A percentile compares a stretch with the other conserved stretches of the same genome.
These are phyloP conservation scores for Rhodotorula sp. DNA, from an alignment of 1,284 basidiomycete genomes.

Conservation along the genomic window DNA sequence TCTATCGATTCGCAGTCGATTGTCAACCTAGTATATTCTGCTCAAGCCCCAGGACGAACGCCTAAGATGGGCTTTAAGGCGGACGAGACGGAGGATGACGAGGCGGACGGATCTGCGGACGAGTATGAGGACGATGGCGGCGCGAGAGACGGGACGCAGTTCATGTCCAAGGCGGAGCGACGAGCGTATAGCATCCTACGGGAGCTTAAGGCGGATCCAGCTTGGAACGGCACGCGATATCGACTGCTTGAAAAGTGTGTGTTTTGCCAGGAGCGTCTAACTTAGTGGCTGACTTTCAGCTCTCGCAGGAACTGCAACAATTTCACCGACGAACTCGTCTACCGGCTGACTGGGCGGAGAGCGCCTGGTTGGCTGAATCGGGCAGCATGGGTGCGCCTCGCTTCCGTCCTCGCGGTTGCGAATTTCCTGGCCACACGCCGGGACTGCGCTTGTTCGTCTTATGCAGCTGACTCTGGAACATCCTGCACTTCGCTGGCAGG, in stretches of 20 bases:
- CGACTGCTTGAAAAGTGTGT: conserved; percentile 33
- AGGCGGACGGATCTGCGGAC: no score
- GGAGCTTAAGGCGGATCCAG: conserved; percentile 33
- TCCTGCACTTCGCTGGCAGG: conserved; percentile 4
- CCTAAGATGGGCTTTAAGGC: not conserved
- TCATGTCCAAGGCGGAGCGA: conserved; percentile 21
- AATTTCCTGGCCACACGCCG: no score
- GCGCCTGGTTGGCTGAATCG: conserved; percentile 45
- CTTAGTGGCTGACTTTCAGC: no score
- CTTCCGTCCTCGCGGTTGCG: no score
- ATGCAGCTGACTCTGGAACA: no score
- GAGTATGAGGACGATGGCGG: conserved; percentile 28
- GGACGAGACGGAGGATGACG: not conserved
- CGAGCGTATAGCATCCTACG: conserved; percentile 35
- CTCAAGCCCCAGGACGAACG: not conserved
- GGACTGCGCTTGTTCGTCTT: no score
- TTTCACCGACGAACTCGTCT: conserved; percentile 45
- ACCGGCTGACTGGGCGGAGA: conserved; percentile 39
- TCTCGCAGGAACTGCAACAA: conserved; percentile 45
- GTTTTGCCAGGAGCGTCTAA: not conserved
- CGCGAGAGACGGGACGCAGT: conserved; percentile 24
- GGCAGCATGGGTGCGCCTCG: conserved; percentile 29
- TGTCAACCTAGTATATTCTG: not conserved
- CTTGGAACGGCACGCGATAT: conserved; percentile 41
- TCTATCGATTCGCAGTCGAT: conserved; percentile 2